Evolutionary conservation across 352 stramenopile genomes (phyloP).

Genomic region (Globisporangium irregulare): DNA sequence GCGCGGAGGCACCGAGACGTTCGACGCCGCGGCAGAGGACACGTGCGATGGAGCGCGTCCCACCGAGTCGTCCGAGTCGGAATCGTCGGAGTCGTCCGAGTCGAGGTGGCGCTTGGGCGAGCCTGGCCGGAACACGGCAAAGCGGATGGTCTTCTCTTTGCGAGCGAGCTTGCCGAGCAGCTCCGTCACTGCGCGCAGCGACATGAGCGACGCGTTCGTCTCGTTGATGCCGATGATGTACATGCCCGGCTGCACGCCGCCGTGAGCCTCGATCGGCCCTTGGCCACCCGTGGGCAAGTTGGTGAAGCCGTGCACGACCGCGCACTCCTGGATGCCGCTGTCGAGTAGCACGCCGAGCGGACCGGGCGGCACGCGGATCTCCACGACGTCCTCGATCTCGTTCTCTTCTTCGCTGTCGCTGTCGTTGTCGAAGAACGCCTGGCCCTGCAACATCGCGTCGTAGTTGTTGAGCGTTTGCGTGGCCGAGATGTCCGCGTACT

Average conservation of each 20-base stretch:
- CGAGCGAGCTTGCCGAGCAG: slow-evolving; percentile 67
- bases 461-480: slow-evolving; percentile 35
- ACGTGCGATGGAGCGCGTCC: slow-evolving; percentile 34
- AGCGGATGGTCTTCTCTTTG: slow-evolving; percentile 81
- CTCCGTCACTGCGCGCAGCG: slow-evolving; percentile 64
- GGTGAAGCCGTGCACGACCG: slow-evolving; percentile 80
- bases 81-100: slow-evolving; percentile 42
- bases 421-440: slow-evolving; percentile 81
- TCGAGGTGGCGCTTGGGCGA: slow-evolving; percentile 39
- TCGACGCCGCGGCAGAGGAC: slow-evolving; percentile 16
- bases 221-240: slow-evolving; percentile 89
- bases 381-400: slow-evolving; percentile 74
- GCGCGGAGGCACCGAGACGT: slow-evolving; percentile 29
- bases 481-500: slow-evolving; percentile 62
- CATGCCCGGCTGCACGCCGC: slow-evolving; percentile 70
- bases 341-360: slow-evolving; percentile 74
- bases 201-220: slow-evolving; percentile 81
- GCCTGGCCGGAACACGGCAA: slow-evolving; percentile 64
- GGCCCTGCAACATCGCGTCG: slow-evolving; percentile 65
- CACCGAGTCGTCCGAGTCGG: slow-evolving; percentile 44
- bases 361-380: slow-evolving; percentile 68
- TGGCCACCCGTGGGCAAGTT: slow-evolving; percentile 55
- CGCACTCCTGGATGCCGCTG: slow-evolving; percentile 73
- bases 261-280: slow-evolving; percentile 60
- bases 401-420: slow-evolving; percentile 76